Percentiles rank a stretch among this genome's conserved stretches.
These are phyloP conservation scores for Cylindrotheca closterium DNA, from an alignment of 108 stramenopile species.

Conservation along the genomic window DNA sequence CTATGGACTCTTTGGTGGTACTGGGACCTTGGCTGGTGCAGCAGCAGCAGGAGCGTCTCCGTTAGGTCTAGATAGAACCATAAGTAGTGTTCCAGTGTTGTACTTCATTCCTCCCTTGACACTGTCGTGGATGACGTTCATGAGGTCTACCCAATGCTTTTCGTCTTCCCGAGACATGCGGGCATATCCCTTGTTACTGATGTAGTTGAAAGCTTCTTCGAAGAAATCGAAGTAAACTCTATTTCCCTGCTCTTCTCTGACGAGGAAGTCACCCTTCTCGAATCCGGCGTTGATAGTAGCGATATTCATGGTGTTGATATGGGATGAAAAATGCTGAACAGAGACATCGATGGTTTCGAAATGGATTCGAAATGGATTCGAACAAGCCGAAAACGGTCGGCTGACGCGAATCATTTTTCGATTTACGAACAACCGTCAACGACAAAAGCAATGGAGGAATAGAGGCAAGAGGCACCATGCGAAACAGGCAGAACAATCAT, in stretches of 20 bases:
- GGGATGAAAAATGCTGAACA: background rate
- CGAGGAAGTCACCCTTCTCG: conserved; percentile 90
- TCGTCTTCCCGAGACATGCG: conserved; percentile 83
- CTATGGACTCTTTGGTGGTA: no score
- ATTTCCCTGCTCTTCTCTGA: conserved; percentile 87
- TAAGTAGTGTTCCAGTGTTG: conserved; percentile 85
- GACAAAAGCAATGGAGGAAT: no score
- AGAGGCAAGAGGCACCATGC: no score
- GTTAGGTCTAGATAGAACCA: conserved; percentile 83
- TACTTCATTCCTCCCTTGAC: conserved; percentile 90
- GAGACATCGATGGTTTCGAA: no score
- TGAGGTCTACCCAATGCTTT: conserved; percentile 84
- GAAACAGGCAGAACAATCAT: no score
- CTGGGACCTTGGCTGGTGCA: no score
- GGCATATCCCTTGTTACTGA: conserved; percentile 88
- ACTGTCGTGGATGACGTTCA: conserved; percentile 81
- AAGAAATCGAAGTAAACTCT: conserved; percentile 89
- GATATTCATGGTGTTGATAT: conserved; percentile 44
- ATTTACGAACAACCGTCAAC: no score
- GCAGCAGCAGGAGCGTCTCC: conserved; percentile 8
- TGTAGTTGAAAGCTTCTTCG: conserved; percentile 90
- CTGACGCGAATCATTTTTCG: no score
- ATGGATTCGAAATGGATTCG: conserved; percentile 8
- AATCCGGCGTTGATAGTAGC: conserved; percentile 88
- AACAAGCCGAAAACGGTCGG: background rate